Evolutionary conservation across 371 early-diverging fungal species (phyloP), one percentile per base, ranked within the genome.

Genomic region (Phascolomyces articulosus): DNA sequence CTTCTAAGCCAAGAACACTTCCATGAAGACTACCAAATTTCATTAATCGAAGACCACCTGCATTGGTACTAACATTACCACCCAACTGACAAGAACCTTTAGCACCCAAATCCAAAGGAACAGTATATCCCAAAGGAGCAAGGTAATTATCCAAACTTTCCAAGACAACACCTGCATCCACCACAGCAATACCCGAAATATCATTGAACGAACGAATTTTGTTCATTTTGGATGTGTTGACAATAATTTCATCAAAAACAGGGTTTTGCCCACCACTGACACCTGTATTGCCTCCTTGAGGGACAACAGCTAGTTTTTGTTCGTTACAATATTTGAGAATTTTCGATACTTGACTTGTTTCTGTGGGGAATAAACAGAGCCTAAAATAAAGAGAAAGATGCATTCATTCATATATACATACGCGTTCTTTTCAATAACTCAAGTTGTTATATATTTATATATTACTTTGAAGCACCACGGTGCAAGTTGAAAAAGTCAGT

Each of bases 221-320:
- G 72, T 92, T 91, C 89, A 97, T 87, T 64, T 84, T 84, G 55
- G 80, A 78, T 69, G 87, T 82, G 58, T 84, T 88, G 49, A 97
- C 60, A 40, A 97, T 83, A 56, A 97, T 85, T 71, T 97, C 97
- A 63, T 97, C 97, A 75, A 92, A 91, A 0, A 96, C 93, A 1
- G 96, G 93, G 3, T 94, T 91, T 40, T 89, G 84, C 10, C 96
- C 97, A 56, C 96, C 78, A 49, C 89, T 88, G 11, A 93, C 80
- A 20, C 96, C 96, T 0, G 96, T 97, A 74, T 97, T 97, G 34
- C 96, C 98, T 54, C 97, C 98, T 73, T 98, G 98, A 13, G 97
- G 96, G 4, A 94, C 94, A 23, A 98, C 91, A 0, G 95, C 96
- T 18, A 97, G 71, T 62, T 57, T 68, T 31, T 88, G 65, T 11